phyloP scores from a whole-genome alignment of 768 basidiomycete species.

The Mycena vulgaris region DNA sequence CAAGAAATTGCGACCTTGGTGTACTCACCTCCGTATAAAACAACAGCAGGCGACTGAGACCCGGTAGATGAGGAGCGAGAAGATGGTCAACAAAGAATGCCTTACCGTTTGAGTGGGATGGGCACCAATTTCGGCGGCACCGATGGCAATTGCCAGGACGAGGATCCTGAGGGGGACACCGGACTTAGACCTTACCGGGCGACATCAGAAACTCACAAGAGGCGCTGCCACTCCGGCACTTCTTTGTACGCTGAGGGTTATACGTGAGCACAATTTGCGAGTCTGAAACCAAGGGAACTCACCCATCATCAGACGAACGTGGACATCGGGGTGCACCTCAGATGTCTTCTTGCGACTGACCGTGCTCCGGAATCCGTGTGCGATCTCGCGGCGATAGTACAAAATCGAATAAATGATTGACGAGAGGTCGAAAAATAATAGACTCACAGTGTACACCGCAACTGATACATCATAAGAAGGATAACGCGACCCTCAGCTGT shows the following conservation, averaged over 20 bases:
- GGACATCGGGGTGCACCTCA: conserved; percentile 54
- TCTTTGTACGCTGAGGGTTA: too few species aligned
- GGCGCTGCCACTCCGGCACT: conserved; percentile 64
- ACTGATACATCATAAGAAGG: too few species aligned
- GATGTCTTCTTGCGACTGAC: conserved; percentile 49
- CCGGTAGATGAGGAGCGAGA: too few species aligned
- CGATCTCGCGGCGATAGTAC: conserved; percentile 60
- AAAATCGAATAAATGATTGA: too few species aligned
- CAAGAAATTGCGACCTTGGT: conserved; percentile 28
- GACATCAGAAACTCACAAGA: conserved; percentile 14
- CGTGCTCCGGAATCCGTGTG: conserved; percentile 34
- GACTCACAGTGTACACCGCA: too few species aligned
- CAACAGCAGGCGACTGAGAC: conserved; percentile 47
- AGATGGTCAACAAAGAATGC: too few species aligned
- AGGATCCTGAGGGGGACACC: conserved; percentile 32
- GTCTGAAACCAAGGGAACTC: too few species aligned
- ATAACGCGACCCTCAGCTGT: too few species aligned
- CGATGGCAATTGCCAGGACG: conserved; percentile 46
- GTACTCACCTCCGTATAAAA: too few species aligned
- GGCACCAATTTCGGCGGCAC: conserved; percentile 45
- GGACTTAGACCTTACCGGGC: too few species aligned
- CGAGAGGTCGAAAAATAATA: too few species aligned
- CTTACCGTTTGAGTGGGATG: conserved; percentile 51
- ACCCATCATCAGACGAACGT: conserved; percentile 58
- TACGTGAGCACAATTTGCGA: too few species aligned